Evolutionary conservation across 192 early-diverging fungal species (phyloP), one percentile per base, ranked within the genome.

Genomic region (Coemansia sp.): DNA sequence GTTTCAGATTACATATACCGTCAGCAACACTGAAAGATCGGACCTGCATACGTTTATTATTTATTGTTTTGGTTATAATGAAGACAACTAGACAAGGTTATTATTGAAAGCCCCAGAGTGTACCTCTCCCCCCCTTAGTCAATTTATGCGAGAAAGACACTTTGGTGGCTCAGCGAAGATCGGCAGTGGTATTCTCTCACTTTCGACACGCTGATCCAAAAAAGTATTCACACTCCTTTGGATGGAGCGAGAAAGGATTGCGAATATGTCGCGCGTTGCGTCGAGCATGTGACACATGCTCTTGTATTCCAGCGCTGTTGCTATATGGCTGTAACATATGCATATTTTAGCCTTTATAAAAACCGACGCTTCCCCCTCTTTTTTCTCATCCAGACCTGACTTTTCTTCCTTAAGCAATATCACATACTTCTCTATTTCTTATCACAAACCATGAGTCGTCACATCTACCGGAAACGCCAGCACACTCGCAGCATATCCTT

Each of bases 1-100:
- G 88, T 97, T 4, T 84, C 92, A 8, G 97, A 98, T 74, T 65
- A 77, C 50, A 80, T 88, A 33, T 86, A 74, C 47, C 76, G 76
- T 53, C 37, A 30, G 40, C 52, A 47, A 30, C 44, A 45, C 44
- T 45, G 19, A 22, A 3, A 22, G 44, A 22, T 45, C 44, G 44
- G 44, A 45, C 10, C 44, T 45, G 44, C 44, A 23, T 45, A 3
- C 15, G 17, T 42, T 42, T 45, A 9, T 45, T 45, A 9, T 45
- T 45, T 42, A 15, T 42, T 45, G 19, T 45, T 23, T 22, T 45
- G 44, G 6, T 45, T 10, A 42, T 3, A 42, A n/a, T 3, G 17
- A 19, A 45, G 22, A 45, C 19, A 22, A 22, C 44, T 9, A 45
- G 22, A 45, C 1, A 19, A 45, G 40, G n/a, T n/a, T n/a, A n/a